Evolutionary conservation across 768 basidiomycete genomes (phyloP).

Genomic region (Suillus weaverae): DNA sequence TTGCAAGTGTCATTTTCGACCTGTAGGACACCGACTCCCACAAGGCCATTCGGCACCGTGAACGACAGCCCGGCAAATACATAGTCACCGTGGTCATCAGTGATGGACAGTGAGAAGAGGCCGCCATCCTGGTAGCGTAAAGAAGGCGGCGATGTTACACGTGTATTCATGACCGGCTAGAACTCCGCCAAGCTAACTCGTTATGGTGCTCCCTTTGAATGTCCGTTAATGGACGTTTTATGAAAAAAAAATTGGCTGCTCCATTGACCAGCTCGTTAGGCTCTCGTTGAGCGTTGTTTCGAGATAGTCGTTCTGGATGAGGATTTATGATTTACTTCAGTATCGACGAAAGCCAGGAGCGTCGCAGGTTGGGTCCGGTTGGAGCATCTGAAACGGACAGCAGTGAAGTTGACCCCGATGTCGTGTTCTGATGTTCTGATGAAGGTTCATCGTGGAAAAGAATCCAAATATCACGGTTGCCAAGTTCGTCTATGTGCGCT

Average conservation of each 20-base stretch:
- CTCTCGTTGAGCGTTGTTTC: neutral
- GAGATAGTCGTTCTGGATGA: neutral
- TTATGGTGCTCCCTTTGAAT: conserved; percentile 1
- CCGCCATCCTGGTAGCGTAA: neutral
- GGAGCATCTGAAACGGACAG: neutral
- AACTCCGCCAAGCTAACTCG: neutral
- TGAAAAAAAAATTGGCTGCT: neutral
- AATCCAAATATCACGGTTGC: neutral
- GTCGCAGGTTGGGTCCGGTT: neutral
- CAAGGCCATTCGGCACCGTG: neutral
- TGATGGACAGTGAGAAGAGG: neutral
- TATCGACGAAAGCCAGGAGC: neutral
- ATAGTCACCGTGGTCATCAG: neutral
- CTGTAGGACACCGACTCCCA: neutral
- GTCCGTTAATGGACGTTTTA: neutral
- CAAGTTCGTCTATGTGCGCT: neutral
- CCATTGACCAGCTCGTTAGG: neutral
- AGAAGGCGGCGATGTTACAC: conserved; percentile 4
- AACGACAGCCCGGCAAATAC: neutral
- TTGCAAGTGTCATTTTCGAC: neutral
- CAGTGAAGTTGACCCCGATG: neutral
- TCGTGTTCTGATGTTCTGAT: neutral
- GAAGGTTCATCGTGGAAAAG: neutral
- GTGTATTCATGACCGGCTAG: neutral
- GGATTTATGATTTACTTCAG: neutral